These are phyloP conservation scores for Isochrysis galbana DNA, from an alignment of 78 protist genomes.

Conservation along the genomic window DNA sequence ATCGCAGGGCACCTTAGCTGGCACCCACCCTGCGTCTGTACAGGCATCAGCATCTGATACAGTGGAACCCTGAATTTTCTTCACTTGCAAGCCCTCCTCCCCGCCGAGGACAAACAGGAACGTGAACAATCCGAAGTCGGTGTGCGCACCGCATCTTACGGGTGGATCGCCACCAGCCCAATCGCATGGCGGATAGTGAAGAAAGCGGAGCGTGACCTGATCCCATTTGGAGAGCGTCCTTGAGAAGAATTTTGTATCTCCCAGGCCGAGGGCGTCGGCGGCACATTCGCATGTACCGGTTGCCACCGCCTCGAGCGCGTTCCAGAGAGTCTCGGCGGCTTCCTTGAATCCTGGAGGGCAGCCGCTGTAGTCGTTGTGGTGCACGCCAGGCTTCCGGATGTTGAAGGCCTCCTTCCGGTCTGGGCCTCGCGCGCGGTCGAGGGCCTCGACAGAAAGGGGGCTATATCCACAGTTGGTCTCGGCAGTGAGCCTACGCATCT, in stretches of 20 bases:
- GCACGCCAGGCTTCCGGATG: not conserved
- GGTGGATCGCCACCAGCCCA: not conserved
- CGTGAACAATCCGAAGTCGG: conserved; percentile 9
- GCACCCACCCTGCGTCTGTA: not conserved
- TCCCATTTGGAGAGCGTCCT: not conserved
- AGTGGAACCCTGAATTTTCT: no score
- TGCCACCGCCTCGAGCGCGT: not conserved
- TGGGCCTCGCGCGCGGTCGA: not conserved
- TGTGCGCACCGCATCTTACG: conserved; percentile 31
- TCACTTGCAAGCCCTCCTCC: not conserved
- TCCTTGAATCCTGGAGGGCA: not conserved
- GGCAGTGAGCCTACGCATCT: not conserved
- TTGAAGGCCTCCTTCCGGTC: conserved; percentile 26
- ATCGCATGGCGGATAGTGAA: conserved; percentile 30
- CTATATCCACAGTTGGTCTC: not conserved
- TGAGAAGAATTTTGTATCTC: not conserved
- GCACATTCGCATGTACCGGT: not conserved
- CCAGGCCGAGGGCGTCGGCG: not conserved
- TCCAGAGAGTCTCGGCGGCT: not conserved
- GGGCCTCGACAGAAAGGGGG: not conserved
- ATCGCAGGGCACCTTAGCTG: not conserved
- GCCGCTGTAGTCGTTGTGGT: not conserved
- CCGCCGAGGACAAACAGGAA: not conserved
- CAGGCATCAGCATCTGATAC: not conserved
- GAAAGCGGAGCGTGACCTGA: conserved; percentile 13